Evolutionary conservation across 1,284 basidiomycete species (phyloP).

Genomic region (Athelia sp.): DNA sequence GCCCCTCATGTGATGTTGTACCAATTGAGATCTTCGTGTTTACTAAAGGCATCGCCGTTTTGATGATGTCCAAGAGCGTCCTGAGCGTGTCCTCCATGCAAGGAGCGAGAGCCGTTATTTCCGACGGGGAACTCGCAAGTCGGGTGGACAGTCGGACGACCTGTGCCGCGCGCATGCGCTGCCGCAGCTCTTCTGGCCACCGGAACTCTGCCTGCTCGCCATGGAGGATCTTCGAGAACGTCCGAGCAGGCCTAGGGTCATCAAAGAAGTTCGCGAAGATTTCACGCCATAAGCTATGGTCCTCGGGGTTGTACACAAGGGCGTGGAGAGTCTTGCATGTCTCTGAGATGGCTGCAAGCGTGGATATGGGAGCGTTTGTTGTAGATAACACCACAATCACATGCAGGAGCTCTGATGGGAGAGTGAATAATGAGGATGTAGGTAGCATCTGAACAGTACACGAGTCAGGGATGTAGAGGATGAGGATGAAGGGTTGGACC

Average conservation of each 20-base stretch:
- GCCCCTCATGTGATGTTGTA: conserved; percentile 5
- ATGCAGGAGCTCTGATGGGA: conserved; percentile 39
- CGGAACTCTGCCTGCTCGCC: conserved; percentile 12
- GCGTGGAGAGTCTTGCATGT: conserved; percentile 35
- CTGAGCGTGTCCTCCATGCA: conserved; percentile 10
- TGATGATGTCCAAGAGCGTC: conserved; percentile 24
- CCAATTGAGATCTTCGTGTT: conserved; percentile 17
- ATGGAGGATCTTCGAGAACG: conserved; percentile 11
- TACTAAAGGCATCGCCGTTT: conserved; percentile 23
- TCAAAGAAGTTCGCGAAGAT: conserved; percentile 47
- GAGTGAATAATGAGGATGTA: background rate
- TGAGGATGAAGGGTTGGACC: no score
- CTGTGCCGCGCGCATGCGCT: conserved; percentile 17
- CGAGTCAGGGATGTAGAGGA: no score
- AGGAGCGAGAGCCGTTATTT: conserved; percentile 6
- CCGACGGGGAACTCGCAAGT: conserved; percentile 1
- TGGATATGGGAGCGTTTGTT: conserved; percentile 23
- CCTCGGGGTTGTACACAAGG: conserved; percentile 35
- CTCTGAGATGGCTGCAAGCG: conserved; percentile 36
- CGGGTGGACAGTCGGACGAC: conserved; percentile 10
- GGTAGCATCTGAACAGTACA: no score
- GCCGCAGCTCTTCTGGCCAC: conserved; percentile 17
- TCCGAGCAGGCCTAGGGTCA: conserved; percentile 33
- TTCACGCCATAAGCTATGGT: conserved; percentile 49
- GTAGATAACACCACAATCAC: conserved; percentile 32